A percentile compares a stretch with the other conserved stretches of the same genome.
These are phyloP conservation scores for Macrocybe sp. DNA, from an alignment of 1,284 basidiomycete genomes.

Conservation along the genomic window DNA sequence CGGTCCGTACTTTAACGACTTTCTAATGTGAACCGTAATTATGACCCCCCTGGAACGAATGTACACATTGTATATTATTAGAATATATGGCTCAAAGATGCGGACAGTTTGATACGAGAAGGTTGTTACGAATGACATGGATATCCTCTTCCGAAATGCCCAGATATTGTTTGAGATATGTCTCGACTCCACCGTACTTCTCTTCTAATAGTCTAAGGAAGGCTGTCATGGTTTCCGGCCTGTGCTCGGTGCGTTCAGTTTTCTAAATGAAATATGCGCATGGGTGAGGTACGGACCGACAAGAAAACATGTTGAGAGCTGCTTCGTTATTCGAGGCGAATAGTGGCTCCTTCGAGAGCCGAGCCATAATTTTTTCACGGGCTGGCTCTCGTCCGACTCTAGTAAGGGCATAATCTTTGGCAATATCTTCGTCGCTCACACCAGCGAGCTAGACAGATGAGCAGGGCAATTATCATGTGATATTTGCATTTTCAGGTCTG, in stretches of 20 bases:
- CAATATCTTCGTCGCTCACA: constrained; percentile 56
- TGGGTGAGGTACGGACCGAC: constrained; percentile 44
- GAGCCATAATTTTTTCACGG: constrained; percentile 59
- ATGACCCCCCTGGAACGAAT: not conserved
- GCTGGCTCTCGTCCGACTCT: constrained; percentile 73
- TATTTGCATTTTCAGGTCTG: not conserved
- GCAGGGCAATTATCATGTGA: too few relatives aligned
- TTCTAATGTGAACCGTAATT: too few relatives aligned
- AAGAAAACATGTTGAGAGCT: constrained; percentile 73
- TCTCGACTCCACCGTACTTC: constrained; percentile 64
- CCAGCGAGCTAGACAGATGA: constrained; percentile 51
- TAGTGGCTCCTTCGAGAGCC: constrained; percentile 61
- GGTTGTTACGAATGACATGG: constrained; percentile 49
- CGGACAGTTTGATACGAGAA: constrained; percentile 35
- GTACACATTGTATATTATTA: not conserved
- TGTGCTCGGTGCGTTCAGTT: constrained; percentile 20
- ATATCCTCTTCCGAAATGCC: constrained; percentile 59
- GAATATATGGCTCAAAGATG: not conserved
- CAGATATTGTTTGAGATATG: constrained; percentile 50
- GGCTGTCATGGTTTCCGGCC: constrained; percentile 66
- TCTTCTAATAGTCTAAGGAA: constrained; percentile 55
- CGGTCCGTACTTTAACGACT: not conserved
- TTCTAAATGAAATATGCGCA: constrained; percentile 6
- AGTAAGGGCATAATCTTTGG: constrained; percentile 71
- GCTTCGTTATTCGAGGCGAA: constrained; percentile 69